These are phyloP conservation scores for Nakazawaea anatomiae DNA, from an alignment of 805 yeast genomes.

Conservation along the genomic window DNA sequence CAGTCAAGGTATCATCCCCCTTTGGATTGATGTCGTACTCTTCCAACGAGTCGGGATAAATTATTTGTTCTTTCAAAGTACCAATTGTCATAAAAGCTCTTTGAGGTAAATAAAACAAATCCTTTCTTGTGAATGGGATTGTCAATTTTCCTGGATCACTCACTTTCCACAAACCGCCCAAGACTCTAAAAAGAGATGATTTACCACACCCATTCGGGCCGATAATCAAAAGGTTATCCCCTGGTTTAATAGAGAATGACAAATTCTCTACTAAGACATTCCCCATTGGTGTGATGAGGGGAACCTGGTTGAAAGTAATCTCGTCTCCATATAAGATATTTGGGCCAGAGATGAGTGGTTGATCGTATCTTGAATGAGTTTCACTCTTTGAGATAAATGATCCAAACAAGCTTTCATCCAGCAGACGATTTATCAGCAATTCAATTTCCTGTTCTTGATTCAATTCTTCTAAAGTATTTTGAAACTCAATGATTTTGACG, in stretches of 20 bases:
- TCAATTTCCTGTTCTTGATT: constrained; percentile 23
- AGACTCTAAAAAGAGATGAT: constrained; percentile 82
- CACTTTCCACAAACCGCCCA: constrained; percentile 94
- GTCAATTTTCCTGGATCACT: constrained; percentile 46
- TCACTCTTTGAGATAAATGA: constrained; percentile 3
- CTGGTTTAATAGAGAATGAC: constrained; percentile 67
- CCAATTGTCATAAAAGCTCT: constrained; percentile 82
- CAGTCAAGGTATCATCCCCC: constrained; percentile 39
- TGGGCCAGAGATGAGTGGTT: constrained; percentile 24
- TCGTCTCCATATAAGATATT: constrained; percentile 44
- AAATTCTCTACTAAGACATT: constrained; percentile 63
- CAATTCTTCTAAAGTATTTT: constrained; percentile 53
- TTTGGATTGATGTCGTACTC: constrained; percentile 38
- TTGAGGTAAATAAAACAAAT: constrained; percentile 87
- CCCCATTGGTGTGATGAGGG: constrained; percentile 82
- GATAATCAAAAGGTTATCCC: constrained; percentile 80
- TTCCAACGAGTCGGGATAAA: constrained; percentile 73
- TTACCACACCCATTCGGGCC: constrained; percentile 98
- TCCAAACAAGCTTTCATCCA: not conserved
- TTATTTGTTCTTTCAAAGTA: constrained; percentile 78
- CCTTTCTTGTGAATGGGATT: constrained; percentile 59
- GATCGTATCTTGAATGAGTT: not conserved
- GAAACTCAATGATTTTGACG: constrained; percentile 63
- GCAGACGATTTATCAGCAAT: constrained; percentile 9
- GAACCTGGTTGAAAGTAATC: constrained; percentile 67